Evolutionary conservation across 192 early-diverging fungal genomes (phyloP).

Genomic region (Neocallimastix lanati): DNA sequence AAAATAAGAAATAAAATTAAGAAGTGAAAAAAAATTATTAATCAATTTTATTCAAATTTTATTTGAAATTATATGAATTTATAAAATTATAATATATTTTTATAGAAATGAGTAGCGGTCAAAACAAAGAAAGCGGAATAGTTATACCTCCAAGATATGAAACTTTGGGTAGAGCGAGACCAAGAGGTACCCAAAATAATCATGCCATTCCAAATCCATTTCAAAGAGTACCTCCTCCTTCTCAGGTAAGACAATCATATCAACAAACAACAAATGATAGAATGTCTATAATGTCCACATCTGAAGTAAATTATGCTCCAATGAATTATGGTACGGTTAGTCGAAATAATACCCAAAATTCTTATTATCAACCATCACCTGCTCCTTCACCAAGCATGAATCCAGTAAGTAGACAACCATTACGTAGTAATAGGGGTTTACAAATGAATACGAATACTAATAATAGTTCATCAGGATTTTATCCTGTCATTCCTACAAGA

Average conservation of each 20-base stretch:
- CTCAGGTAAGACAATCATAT: background rate
- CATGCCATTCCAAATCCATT: no score
- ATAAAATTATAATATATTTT: no score
- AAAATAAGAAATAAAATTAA: no score
- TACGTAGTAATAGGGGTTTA: background rate
- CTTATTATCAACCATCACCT: background rate
- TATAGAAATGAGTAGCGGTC: background rate
- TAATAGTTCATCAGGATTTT: background rate
- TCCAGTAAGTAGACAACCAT: background rate
- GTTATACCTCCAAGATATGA: background rate
- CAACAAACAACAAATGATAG: background rate
- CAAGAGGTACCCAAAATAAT: no score
- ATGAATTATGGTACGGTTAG: background rate
- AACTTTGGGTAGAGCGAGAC: background rate
- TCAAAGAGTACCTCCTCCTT: background rate
- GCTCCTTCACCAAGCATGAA: background rate
- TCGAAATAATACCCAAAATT: background rate
- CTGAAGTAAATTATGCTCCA: background rate
- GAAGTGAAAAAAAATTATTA: no score
- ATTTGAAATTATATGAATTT: no score
- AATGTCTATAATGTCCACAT: background rate
- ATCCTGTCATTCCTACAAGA: background rate
- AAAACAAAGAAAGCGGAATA: background rate
- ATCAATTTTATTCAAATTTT: no score
- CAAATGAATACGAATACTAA: background rate